Evolutionary conservation across 1,284 basidiomycete species (phyloP).

Genomic region (Rhodofomes roseus): DNA sequence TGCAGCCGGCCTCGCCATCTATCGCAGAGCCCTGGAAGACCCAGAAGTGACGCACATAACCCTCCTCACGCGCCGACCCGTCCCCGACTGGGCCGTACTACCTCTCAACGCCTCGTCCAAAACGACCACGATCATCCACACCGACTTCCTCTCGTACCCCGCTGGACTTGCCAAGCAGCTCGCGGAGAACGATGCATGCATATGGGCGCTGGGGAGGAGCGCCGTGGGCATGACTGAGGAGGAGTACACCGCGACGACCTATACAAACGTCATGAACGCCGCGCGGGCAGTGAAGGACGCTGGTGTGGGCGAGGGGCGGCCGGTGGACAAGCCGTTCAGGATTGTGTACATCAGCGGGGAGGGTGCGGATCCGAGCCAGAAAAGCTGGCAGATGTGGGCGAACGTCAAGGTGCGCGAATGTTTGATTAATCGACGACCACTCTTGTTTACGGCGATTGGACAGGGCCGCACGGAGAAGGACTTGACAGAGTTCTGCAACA

Average conservation of each 20-base stretch:
- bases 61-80: constrained; percentile 27
- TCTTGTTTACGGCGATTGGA: background rate
- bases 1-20: constrained; percentile 35
- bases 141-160: constrained; percentile 35
- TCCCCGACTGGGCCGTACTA: constrained; percentile 31
- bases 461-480: constrained; percentile 30
- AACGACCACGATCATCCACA: constrained; percentile 29
- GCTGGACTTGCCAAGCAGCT: constrained; percentile 28
- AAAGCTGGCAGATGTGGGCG: constrained; percentile 28
- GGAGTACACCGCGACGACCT: constrained; percentile 35
- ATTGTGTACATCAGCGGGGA: constrained; percentile 34
- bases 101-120: constrained; percentile 29
- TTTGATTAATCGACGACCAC: background rate
- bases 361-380: constrained; percentile 28
- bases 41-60: constrained; percentile 31
- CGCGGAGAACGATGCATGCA: constrained; percentile 34
- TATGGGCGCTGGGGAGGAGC: constrained; percentile 38
- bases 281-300: constrained; percentile 29
- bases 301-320: constrained; percentile 21
- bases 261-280: constrained; percentile 31
- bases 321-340: constrained; percentile 26
- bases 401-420: constrained; percentile 29
- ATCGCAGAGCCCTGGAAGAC: constrained; percentile 35
- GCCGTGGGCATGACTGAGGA: constrained; percentile 31
- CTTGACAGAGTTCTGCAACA: constrained; percentile 18